These are phyloP conservation scores for Lasiodiplodia theobromae DNA, from an alignment of 2,329 filamentous ascomycete genomes.

Conservation along the genomic window DNA sequence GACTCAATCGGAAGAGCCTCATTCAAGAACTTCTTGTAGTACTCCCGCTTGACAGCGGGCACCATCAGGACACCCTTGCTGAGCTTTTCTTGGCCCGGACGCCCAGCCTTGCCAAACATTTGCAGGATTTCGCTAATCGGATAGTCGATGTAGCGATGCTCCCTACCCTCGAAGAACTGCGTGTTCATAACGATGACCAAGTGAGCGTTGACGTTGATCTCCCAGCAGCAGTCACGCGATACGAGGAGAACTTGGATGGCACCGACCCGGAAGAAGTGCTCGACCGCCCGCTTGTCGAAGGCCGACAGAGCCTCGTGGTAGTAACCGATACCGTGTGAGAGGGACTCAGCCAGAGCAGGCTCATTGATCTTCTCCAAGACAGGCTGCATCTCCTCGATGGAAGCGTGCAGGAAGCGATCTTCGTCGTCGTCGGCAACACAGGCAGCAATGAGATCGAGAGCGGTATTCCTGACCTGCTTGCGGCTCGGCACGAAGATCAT, in stretches of 20 bases:
- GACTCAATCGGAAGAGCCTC: constrained; percentile 96
- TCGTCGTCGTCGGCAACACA: constrained; percentile 90
- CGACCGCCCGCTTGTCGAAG: constrained; percentile 92
- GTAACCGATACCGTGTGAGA: constrained; percentile 94
- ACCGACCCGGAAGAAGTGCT: constrained; percentile 87
- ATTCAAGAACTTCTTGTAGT: constrained; percentile 98
- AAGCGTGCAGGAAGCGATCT: constrained; percentile 88
- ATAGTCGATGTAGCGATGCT: constrained; percentile 97
- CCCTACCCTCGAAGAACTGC: constrained; percentile 94
- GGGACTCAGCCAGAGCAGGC: constrained; percentile 82
- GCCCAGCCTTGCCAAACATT: constrained; percentile 95
- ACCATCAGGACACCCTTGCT: constrained; percentile 96
- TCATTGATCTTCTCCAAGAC: constrained; percentile 86
- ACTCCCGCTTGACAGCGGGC: constrained; percentile 90
- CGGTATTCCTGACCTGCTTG: constrained; percentile 89
- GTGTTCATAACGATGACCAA: constrained; percentile 97
- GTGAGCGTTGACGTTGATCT: constrained; percentile 85
- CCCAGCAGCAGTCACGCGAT: constrained; percentile 93
- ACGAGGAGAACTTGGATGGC: constrained; percentile 86
- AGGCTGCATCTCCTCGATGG: constrained; percentile 80
- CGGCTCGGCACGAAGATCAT: constrained; percentile 91
- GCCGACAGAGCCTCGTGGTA: constrained; percentile 92
- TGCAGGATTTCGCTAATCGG: constrained; percentile 92
- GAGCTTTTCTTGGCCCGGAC: constrained; percentile 77
- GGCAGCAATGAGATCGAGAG: constrained; percentile 85